A percentile compares a stretch with the other conserved stretches of the same genome.
Evolutionary conservation across 2,329 filamentous ascomycete species (phyloP).

Genomic region (Colletotrichum godetiae): DNA sequence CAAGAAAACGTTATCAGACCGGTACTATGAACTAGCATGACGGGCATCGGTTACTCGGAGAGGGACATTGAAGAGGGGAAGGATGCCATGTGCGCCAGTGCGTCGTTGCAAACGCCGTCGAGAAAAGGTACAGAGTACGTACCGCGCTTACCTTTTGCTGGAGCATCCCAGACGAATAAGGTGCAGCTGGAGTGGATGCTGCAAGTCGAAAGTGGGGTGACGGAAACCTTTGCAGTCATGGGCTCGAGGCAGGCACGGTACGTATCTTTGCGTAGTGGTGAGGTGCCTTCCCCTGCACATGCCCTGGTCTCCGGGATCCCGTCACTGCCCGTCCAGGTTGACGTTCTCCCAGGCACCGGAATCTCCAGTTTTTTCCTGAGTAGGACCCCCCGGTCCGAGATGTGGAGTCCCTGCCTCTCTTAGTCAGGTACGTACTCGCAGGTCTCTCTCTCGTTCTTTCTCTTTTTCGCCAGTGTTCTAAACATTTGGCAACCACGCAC

Average conservation of each 20-base stretch:
- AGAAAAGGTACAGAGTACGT: background rate
- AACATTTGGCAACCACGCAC: background rate
- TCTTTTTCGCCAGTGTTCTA: background rate
- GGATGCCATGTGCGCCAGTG: conserved; percentile 7
- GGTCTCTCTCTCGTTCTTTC: background rate
- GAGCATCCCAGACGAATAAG: background rate
- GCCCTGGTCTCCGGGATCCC: background rate
- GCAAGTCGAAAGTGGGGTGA: background rate
- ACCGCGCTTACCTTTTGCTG: background rate
- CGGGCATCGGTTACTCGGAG: conserved; percentile 25
- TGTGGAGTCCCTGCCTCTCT: background rate
- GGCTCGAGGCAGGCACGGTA: background rate
- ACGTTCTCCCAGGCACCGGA: conserved; percentile 1
- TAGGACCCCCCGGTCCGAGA: background rate
- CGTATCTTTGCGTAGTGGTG: background rate
- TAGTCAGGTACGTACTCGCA: no score
- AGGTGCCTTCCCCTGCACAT: background rate
- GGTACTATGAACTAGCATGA: conserved; percentile 40
- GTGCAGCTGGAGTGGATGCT: background rate
- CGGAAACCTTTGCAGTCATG: background rate
- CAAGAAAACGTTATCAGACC: conserved; percentile 36
- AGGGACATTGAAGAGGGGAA: background rate
- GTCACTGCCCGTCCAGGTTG: background rate
- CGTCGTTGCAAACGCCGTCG: background rate
- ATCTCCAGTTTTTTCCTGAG: background rate